phyloP scores from a whole-genome alignment of 2,329 filamentous ascomycete genomes.

The Penicillium corylophilum region DNA sequence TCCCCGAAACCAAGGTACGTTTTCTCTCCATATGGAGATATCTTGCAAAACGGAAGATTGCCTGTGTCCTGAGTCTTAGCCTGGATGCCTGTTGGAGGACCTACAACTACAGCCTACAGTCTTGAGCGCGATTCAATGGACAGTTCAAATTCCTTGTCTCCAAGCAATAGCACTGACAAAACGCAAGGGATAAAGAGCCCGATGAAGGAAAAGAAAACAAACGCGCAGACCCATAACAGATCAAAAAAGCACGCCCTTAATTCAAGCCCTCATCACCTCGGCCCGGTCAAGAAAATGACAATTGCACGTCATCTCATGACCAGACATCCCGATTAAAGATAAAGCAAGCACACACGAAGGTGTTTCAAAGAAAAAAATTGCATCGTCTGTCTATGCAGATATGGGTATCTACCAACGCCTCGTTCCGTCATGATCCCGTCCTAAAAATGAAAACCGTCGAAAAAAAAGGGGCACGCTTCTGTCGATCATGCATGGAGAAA shows the following conservation, averaged over 20 bases:
- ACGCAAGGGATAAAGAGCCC: slow-evolving; percentile 4
- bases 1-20: no score
- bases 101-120: not conserved
- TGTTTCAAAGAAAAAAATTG: slow-evolving; percentile 19
- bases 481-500: slow-evolving; percentile 21
- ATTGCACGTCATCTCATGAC: not conserved
- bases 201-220: slow-evolving; percentile 7
- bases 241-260: slow-evolving; percentile 10
- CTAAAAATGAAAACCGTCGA: slow-evolving; percentile 25
- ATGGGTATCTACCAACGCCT: slow-evolving; percentile 47
- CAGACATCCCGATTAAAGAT: slow-evolving; percentile 7
- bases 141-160: slow-evolving; percentile 14
- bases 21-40: no score
- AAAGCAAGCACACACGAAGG: slow-evolving; percentile 14
- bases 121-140: not conserved
- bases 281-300: not conserved
- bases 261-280: slow-evolving; percentile 15
- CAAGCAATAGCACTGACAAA: slow-evolving; percentile 12
- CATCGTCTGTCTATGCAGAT: slow-evolving; percentile 34
- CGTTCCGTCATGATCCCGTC: slow-evolving; percentile 42
- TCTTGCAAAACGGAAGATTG: no score
- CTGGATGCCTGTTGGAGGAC: no score
- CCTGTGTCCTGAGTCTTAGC: no score
- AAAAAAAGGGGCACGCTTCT: slow-evolving; percentile 24
- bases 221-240: slow-evolving; percentile 16